phyloP scores from a whole-genome alignment of 257 asterid genomes.

The Primulina eburnea region DNA sequence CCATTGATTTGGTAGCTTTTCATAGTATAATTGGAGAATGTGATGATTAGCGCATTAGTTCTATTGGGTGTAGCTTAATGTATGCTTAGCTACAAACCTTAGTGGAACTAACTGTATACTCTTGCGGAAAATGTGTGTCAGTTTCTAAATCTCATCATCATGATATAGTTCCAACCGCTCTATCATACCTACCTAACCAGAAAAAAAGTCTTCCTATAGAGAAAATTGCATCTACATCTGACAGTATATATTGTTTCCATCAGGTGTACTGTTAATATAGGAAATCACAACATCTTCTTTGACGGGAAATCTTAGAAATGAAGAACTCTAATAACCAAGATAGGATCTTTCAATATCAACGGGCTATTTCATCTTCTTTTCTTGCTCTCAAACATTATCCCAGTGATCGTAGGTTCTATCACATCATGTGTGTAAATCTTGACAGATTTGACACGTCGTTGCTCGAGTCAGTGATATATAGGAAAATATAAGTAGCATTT shows the following conservation, averaged over 20 bases:
- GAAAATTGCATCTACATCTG: not conserved
- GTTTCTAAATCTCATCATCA: no score
- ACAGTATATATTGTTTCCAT: not conserved
- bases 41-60: not conserved
- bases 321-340: not conserved
- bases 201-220: no score
- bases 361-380: not conserved
- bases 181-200: not conserved
- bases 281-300: not conserved
- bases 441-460: no score
- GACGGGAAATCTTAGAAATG: not conserved
- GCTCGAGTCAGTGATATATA: not conserved
- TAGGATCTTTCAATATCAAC: not conserved
- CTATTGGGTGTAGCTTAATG: not conserved
- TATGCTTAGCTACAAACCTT: not conserved
- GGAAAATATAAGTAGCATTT: not conserved
- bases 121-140: not conserved
- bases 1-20: not conserved
- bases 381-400: not conserved
- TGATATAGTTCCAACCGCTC: not conserved
- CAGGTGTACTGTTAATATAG: not conserved
- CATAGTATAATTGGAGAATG: not conserved
- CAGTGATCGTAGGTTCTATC: not conserved
- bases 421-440: not conserved
- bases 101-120: not conserved